Evolutionary conservation across 2,329 filamentous ascomycete genomes (phyloP).

Genomic region (Aphanoascus verrucosus): DNA sequence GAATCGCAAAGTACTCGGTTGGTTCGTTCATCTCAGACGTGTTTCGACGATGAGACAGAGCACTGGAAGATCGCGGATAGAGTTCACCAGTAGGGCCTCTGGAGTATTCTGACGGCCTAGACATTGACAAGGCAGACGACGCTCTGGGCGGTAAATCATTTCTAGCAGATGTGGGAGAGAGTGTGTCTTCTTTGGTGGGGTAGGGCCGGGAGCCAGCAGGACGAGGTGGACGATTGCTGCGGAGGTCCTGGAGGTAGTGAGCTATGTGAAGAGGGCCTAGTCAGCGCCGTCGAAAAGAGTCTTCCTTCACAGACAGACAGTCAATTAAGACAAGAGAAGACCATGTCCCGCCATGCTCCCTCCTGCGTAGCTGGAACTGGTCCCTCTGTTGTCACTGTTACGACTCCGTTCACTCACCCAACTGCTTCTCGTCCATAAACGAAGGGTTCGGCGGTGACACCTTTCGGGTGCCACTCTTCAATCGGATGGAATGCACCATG

Average conservation of each 20-base stretch:
- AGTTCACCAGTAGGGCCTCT: conserved; percentile 19
- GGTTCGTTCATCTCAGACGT: conserved; percentile 20
- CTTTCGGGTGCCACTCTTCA: conserved; percentile 32
- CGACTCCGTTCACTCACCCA: conserved; percentile 29
- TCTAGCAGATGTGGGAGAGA: conserved; percentile 20
- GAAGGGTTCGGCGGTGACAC: conserved; percentile 38
- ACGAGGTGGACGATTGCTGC: conserved; percentile 45
- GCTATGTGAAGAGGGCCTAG: conserved; percentile 32
- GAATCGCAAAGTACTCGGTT: conserved; percentile 5
- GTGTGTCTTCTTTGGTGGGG: conserved; percentile 38
- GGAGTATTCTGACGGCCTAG: conserved; percentile 19
- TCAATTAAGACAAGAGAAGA: neutral
- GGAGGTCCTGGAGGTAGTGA: conserved; percentile 50
- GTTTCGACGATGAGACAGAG: conserved; percentile 32
- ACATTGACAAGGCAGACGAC: conserved; percentile 35
- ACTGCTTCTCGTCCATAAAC: conserved; percentile 38
- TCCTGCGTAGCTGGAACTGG: neutral
- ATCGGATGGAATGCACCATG: conserved; percentile 34
- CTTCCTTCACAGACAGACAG: neutral
- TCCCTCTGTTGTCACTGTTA: neutral
- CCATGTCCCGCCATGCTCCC: neutral
- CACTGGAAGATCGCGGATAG: conserved; percentile 31
- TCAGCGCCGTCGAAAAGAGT: conserved; percentile 11
- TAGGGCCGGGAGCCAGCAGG: conserved; percentile 52
- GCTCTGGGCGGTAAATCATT: conserved; percentile 32